Conservation (phyloP, 495 filamentous ascomycete genomes). For the Penicillium soppii region DNA sequence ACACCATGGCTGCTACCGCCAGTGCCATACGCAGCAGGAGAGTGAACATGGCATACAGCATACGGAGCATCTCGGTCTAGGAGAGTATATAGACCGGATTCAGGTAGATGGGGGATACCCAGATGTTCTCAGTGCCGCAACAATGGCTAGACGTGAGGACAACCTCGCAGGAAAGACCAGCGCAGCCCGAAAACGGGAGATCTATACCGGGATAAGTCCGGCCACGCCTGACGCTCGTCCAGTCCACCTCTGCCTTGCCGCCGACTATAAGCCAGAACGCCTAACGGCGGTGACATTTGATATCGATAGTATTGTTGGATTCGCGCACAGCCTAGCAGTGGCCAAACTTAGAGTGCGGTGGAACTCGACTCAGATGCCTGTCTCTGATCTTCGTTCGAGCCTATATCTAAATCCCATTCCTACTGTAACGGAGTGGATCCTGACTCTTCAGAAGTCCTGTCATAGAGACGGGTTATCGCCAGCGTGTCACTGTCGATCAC, state of each 20-base stretch:
- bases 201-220: neutral
- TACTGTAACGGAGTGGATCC: neutral
- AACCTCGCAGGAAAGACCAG: neutral
- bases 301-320: neutral
- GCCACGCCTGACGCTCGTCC: neutral
- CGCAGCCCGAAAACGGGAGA: neutral
- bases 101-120: neutral
- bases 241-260: neutral
- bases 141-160: neutral
- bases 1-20: neutral
- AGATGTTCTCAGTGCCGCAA: neutral
- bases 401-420: conserved; percentile 1
- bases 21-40: neutral
- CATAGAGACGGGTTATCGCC: too few relatives aligned
- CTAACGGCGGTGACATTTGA: neutral
- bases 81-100: neutral
- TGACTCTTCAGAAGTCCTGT: too few relatives aligned
- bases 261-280: neutral
- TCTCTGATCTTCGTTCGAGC: conserved; percentile 3
- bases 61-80: neutral
- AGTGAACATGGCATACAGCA: neutral
- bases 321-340: neutral
- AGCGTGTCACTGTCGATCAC: too few relatives aligned
- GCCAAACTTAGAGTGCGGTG: neutral
- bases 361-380: conserved; percentile 3